These are phyloP conservation scores for Penicillium occitanis DNA, from an alignment of 2,329 filamentous ascomycete species.

Conservation along the genomic window DNA sequence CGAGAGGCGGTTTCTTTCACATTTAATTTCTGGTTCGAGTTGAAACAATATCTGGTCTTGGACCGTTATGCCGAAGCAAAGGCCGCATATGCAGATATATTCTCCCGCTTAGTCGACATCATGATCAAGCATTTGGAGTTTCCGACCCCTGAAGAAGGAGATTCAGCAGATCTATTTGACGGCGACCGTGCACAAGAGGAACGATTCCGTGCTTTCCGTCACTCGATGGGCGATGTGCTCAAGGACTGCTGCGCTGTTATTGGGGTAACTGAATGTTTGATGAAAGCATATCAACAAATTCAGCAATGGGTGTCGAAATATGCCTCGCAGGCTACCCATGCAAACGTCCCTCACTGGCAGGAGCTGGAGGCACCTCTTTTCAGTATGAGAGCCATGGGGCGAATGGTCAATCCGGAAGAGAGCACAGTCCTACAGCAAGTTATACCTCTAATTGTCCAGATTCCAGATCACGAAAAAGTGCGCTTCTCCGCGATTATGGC, in stretches of 20 bases:
- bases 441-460: constrained; percentile 89
- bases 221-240: constrained; percentile 95
- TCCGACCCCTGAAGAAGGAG: constrained; percentile 72
- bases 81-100: constrained; percentile 74
- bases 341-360: constrained; percentile 90
- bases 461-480: constrained; percentile 95
- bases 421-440: constrained; percentile 83
- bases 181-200: constrained; percentile 95
- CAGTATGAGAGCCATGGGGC: constrained; percentile 90
- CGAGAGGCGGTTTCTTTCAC: constrained; percentile 90
- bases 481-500: constrained; percentile 98
- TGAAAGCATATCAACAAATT: constrained; percentile 83
- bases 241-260: constrained; percentile 98
- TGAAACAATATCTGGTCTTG: constrained; percentile 92
- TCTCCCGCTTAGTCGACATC: constrained; percentile 85
- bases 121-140: constrained; percentile 89
- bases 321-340: constrained; percentile 69
- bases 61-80: constrained; percentile 85
- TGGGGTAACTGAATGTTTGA: constrained; percentile 84
- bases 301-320: constrained; percentile 85
- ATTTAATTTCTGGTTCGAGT: constrained; percentile 96
- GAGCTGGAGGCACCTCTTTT: constrained; percentile 93
- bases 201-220: constrained; percentile 93
- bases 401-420: constrained; percentile 91
- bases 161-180: constrained; percentile 78